Base-by-base conservation (phyloP, 2,329 filamentous ascomycete genomes). In the Fusarium domesticum region DNA sequence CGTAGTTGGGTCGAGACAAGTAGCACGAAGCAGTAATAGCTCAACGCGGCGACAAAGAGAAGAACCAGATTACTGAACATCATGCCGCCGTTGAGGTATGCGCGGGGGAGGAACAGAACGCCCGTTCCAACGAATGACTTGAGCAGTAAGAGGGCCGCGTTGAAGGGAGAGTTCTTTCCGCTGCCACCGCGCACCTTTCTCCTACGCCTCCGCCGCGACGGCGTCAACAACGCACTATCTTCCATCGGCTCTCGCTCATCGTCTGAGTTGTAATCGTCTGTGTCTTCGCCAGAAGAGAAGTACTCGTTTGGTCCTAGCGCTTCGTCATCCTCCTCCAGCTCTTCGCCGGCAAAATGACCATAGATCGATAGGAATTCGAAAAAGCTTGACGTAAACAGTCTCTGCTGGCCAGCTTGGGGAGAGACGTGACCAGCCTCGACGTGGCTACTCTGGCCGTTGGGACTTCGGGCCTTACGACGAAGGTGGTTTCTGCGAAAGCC, bases 81-180 rank as follows among this genome's bases (percentile, higher is more conserved):
- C 91, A 98, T 97, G 46, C 93, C 93, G 42, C 93, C 93, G 60
- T 96, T 98, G 53, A 96, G 78, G 64, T 93, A 98, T 5, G 93
- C 92, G 37, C 90, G 84, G 1, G 92, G 92, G 25, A 97, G 73
- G 71, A 97, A 97, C 14, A 97, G 75, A 7, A 97, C 92, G 43
- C 92, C 92, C 1, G 93, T 98, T 16, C 95, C 93, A 37, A 98
- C 93, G 63, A 98, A 98, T 0, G 92, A 97, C 73, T 98, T 98
- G 54, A 98, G 81, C 33, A 98, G 75, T 42, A 98, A 77, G 56
- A 96, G 69, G 10, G 87, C 84, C 8, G 93, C 92, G 50, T 87
- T 88, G 52, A 83, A 84, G 4, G 87, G 83, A 38, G 81, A 86
- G 57, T 89, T 91, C 42, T 84, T 90, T 31, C 91, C 89, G 48